Conservation (phyloP, 805 yeast species). For the Lipomyces yamanashiensis region DNA sequence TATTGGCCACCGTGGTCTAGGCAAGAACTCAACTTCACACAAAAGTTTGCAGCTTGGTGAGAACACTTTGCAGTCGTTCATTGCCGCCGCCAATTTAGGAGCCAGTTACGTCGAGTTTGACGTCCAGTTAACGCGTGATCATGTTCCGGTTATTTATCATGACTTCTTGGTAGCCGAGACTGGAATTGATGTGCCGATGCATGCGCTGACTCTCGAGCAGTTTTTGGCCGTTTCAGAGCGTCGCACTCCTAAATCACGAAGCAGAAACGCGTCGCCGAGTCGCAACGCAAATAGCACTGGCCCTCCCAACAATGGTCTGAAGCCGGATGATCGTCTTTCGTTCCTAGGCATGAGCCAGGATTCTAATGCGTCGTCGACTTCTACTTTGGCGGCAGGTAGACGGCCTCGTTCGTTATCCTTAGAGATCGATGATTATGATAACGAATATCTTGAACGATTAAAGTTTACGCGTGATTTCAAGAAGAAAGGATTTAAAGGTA, state of each 20-base stretch:
- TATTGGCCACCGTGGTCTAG: conserved; percentile 94
- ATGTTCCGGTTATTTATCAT: conserved; percentile 90
- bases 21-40: conserved; percentile 75
- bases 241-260: conserved; percentile 31
- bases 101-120: conserved; percentile 97
- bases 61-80: conserved; percentile 90
- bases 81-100: conserved; percentile 94
- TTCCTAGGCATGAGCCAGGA: conserved; percentile 1
- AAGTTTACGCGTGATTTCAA: conserved; percentile 87
- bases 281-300: background rate
- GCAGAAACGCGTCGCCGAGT: conserved; percentile 36
- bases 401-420: conserved; percentile 51
- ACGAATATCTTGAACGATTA: conserved; percentile 63
- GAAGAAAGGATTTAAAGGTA: conserved; percentile 87
- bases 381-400: conserved; percentile 21
- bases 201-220: conserved; percentile 85
- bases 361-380: conserved; percentile 1
- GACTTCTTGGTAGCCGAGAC: conserved; percentile 94
- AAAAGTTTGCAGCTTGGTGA: conserved; percentile 91
- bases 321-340: conserved; percentile 6
- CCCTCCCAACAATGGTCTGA: background rate
- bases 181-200: conserved; percentile 97
- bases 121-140: conserved; percentile 91
- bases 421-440: conserved; percentile 46
- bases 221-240: conserved; percentile 58